A percentile compares a stretch with the other conserved stretches of the same genome.
Evolutionary conservation across 371 early-diverging fungal species (phyloP).

Genomic region (Gilbertella persicaria): DNA sequence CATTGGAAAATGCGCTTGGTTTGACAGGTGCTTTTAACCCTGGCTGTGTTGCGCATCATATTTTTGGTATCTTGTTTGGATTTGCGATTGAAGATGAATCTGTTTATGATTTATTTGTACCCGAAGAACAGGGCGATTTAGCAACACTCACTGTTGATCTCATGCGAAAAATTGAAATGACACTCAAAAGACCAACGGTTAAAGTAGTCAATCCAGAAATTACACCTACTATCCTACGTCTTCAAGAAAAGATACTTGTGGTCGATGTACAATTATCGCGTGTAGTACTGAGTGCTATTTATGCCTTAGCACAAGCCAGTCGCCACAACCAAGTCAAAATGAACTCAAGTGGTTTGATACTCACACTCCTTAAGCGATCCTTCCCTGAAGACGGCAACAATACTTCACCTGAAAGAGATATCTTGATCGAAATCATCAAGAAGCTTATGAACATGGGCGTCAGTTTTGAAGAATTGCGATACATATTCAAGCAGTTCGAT

Average conservation of each 20-base stretch:
- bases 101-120: constrained; percentile 48
- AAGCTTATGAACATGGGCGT: constrained; percentile 68
- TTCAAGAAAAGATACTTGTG: constrained; percentile 44
- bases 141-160: not conserved
- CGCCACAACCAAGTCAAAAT: constrained; percentile 66
- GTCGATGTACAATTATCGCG: constrained; percentile 40
- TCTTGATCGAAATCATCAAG: constrained; percentile 55
- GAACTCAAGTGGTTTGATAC: constrained; percentile 59
- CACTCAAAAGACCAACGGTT: constrained; percentile 27
- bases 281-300: constrained; percentile 49
- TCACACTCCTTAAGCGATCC: constrained; percentile 48
- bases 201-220: constrained; percentile 60
- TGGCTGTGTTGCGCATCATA: constrained; percentile 34
- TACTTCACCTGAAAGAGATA: constrained; percentile 24
- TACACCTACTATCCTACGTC: constrained; percentile 51
- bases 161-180: constrained; percentile 21
- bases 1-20: constrained; percentile 62
- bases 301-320: constrained; percentile 54
- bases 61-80: constrained; percentile 65
- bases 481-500: constrained; percentile 60
- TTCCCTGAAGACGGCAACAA: constrained; percentile 15
- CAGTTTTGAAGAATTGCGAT: constrained; percentile 56
- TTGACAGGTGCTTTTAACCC: constrained; percentile 59
- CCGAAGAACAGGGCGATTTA: not conserved
- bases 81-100: constrained; percentile 60